Evolutionary conservation across 1,284 basidiomycete species (phyloP), one percentile per base, ranked within the genome.

Genomic region (Naganishia cerealis): DNA sequence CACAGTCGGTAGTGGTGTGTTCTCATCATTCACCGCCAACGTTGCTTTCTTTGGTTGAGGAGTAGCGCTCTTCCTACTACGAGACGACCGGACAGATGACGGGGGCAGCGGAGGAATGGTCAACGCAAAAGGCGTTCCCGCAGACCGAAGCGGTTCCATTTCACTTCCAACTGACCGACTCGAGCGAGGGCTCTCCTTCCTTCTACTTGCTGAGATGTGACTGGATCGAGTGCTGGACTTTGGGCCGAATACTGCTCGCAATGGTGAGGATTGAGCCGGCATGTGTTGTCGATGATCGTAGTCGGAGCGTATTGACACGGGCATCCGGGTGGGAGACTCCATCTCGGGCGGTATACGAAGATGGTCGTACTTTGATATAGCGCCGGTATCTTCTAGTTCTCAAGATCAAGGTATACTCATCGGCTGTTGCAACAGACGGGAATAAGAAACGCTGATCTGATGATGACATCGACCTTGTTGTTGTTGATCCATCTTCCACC

Each of bases 91-190:
- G 21, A 63, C 53, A 21, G 61, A 63, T 18, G 39, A 43, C 6
- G 61, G 50, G 10, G 61, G 61, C 18, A 63, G 21, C 15, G 61
- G 50, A 15, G 61, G 61, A 29, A 63, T 63, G 6, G 61, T 63
- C 61, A 63, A 63, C 18, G 61, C 61, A 21, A 63, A 63, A 36
- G 61, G 61, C 46, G 61, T 63, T 16, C 61, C 61, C n/a, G 29
- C 24, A 15, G 24, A 24, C 1, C 36, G 7, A 24, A 50, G 46
- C 46, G n/a, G 46, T 50, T 50, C 21, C 46, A 24, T 21, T 4
- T 50, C 46, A 50, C 46, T 50, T 50, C 1, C 46, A 10, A 18
- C 21, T 50, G 46, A 21, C 15, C 46, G 46, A 50, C 21, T 21
- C 21, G 46, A 50, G n/a, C 21, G 46, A n/a, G 9, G n/a, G 21